Percentiles rank a stretch among this genome's conserved stretches.
These are phyloP conservation scores for Solanum medicagineum DNA, from an alignment of 257 asterid species.

Conservation along the genomic window DNA sequence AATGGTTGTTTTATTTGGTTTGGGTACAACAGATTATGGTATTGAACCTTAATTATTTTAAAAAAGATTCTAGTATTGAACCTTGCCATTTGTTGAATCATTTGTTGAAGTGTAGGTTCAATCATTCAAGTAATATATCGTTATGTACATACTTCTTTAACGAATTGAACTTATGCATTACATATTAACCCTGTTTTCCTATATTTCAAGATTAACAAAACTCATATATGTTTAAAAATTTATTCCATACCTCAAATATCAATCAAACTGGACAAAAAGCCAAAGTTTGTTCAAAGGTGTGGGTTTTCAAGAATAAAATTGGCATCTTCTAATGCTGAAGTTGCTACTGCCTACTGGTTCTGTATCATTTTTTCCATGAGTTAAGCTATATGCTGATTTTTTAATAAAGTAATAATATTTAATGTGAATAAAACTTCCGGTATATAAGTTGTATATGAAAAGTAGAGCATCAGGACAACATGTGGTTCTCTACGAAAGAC, in stretches of 20 bases:
- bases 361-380: neutral
- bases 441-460: neutral
- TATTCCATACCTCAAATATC: neutral
- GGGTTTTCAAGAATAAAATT: neutral
- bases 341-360: neutral
- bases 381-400: neutral
- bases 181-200: neutral
- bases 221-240: neutral
- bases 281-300: neutral
- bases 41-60: neutral
- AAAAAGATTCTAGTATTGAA: neutral
- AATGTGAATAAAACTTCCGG: neutral
- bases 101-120: neutral
- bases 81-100: neutral
- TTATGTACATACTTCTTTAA: neutral
- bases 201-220: neutral
- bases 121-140: neutral
- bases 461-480: neutral
- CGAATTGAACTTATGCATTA: neutral
- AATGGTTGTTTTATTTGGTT: neutral
- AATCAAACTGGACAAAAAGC: neutral
- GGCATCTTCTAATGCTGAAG: neutral
- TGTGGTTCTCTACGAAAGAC: neutral
- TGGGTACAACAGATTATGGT: neutral
- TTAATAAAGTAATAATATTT: neutral